A percentile compares a stretch with the other conserved stretches of the same genome.
These are phyloP conservation scores for Trichoderma virens DNA, from an alignment of 495 filamentous ascomycete genomes.

Conservation along the genomic window DNA sequence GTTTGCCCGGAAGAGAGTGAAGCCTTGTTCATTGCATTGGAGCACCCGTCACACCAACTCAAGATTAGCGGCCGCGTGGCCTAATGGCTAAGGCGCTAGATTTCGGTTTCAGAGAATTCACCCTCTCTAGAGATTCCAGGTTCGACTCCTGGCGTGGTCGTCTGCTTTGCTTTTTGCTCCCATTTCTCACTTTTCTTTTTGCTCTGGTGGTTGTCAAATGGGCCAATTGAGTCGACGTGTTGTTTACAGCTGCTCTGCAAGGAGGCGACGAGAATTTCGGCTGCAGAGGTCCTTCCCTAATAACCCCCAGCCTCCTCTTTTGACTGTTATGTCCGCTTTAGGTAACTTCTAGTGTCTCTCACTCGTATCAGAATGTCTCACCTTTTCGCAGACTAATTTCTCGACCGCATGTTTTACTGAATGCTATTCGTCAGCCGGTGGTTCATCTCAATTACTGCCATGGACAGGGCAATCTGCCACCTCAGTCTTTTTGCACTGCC, in stretches of 20 bases:
- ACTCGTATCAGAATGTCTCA: slow-evolving; percentile 2
- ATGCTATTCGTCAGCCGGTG: neutral
- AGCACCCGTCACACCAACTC: neutral
- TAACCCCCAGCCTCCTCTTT: neutral
- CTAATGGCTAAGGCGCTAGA: slow-evolving; percentile 9
- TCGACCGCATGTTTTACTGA: neutral
- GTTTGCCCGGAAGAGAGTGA: neutral
- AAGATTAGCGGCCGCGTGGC: slow-evolving; percentile 1
- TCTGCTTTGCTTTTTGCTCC: neutral
- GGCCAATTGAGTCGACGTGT: neutral
- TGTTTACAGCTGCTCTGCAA: neutral
- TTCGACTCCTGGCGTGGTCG: slow-evolving; percentile 9
- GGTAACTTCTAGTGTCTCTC: neutral
- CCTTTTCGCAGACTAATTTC: slow-evolving; percentile 7
- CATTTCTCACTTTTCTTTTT: neutral
- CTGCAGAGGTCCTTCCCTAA: neutral
- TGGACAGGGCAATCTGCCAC: neutral
- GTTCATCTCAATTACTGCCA: neutral
- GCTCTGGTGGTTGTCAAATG: neutral
- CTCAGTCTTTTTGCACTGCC: neutral
- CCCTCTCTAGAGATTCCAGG: slow-evolving; percentile 5
- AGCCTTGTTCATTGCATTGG: slow-evolving; percentile 5
- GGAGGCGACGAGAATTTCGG: neutral
- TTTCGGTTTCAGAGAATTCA: slow-evolving; percentile 3
- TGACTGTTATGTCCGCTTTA: neutral